These are phyloP conservation scores for Candida caryicola DNA, from an alignment of 805 yeast genomes.

Conservation along the genomic window DNA sequence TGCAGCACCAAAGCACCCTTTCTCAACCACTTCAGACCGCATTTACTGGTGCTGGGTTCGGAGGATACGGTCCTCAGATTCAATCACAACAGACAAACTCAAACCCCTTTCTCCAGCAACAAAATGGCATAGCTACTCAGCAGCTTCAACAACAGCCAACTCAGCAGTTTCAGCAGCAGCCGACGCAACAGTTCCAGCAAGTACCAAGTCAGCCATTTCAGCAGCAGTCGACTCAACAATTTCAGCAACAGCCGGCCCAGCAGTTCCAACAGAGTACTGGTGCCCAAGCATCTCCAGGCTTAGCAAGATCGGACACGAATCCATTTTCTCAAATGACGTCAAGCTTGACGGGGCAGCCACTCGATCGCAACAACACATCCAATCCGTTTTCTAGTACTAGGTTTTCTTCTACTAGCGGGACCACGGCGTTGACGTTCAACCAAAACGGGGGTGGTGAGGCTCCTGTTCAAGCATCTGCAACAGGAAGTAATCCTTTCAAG, in stretches of 20 bases:
- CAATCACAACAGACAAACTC: conserved; percentile 8
- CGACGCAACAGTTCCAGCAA: conserved; percentile 7
- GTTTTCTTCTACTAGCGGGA: conserved; percentile 29
- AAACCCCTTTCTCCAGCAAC: conserved; percentile 12
- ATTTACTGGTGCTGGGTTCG: conserved; percentile 60
- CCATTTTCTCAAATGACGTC: conserved; percentile 30
- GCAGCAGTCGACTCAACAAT: conserved; percentile 7
- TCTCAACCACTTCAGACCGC: conserved; percentile 14
- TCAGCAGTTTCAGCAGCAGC: conserved; percentile 3
- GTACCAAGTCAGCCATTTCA: conserved; percentile 12
- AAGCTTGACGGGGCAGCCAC: conserved; percentile 16
- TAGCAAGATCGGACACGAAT: conserved; percentile 33
- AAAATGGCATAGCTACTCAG: not conserved
- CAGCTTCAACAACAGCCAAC: conserved; percentile 20
- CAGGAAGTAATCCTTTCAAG: conserved; percentile 65
- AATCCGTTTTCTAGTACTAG: conserved; percentile 49
- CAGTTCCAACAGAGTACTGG: conserved; percentile 1
- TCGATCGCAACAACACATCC: conserved; percentile 28
- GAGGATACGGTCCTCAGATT: conserved; percentile 42
- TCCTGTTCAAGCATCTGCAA: conserved; percentile 30
- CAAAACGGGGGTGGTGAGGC: conserved; percentile 17
- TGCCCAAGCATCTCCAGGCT: conserved; percentile 5
- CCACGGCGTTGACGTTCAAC: conserved; percentile 31
- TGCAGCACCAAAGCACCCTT: conserved; percentile 6
- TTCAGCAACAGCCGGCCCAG: not conserved